Base-by-base conservation (phyloP, 495 filamentous ascomycete species). In the Articulospora tetracladia region DNA sequence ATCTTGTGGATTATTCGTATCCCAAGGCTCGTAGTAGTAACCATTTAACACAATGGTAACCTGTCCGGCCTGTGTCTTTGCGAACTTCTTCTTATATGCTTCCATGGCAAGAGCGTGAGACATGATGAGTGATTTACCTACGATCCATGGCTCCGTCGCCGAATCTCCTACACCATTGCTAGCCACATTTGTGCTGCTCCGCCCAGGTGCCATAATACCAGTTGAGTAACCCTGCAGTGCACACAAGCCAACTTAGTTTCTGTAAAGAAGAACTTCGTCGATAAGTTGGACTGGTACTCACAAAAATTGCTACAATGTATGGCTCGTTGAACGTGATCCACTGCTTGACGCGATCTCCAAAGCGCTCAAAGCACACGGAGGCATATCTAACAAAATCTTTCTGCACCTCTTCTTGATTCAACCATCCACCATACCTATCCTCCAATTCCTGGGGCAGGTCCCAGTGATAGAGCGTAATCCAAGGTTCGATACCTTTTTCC, bases 251-350 rank as follows among this genome's bases (percentile, higher is more conserved):
- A n/a, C n/a, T n/a, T n/a, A n/a, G n/a, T n/a, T n/a, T n/a, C n/a
- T n/a, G n/a, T n/a, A n/a, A n/a, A n/a, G n/a, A n/a, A n/a, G n/a
- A n/a, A n/a, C n/a, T n/a, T n/a, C n/a, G n/a, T n/a, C n/a, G n/a
- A n/a, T n/a, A n/a, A n/a, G n/a, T n/a, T n/a, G n/a, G n/a, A n/a
- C n/a, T n/a, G n/a, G n/a, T n/a, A 70, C 83, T 82, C 64, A 80
- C 82, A 32, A 83, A 73, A 64, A 84, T 79, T 49, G 79, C 75
- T 58, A 76, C 80, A 68, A 80, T 82, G 70, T 76, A 84, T 27
- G 82, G 83, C 73, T 86, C 82, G 70, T 85, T 86, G 72, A 84
- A 83, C 26, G 81, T 83, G 71, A 85, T 83, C 83, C 81, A 86
- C 69, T 77, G 72, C 69, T 83, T 79, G 67, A 77, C 82, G 73